Evolutionary conservation across 352 stramenopile genomes (phyloP), one percentile per base, ranked within the genome.

Genomic region (Globisporangium spinosum): DNA sequence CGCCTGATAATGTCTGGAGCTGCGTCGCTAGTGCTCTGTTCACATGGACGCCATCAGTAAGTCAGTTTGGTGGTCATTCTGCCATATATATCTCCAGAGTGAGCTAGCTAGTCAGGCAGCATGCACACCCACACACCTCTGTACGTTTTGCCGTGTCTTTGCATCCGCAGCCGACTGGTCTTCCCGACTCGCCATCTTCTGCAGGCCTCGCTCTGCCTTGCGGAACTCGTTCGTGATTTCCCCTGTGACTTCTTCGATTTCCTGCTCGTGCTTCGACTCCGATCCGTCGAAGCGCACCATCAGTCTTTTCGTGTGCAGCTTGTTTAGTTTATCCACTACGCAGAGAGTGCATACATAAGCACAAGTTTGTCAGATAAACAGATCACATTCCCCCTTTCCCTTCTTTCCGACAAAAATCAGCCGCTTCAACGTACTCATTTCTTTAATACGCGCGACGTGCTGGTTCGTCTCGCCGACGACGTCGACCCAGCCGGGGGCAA

Each of bases 1-100:
- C 86, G 6, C 95, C 90, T 29, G 92, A 98, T 20, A 99, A 82
- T 56, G 94, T 89, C 83, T 99, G 98, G 5, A 99, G 84, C 72
- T 99, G 94, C 62, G 97, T 98, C 10, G 98, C 98, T 23, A 99
- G 77, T 32, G 87, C 89, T 65, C 83, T 91, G 68, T 17, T 34
- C 9, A 51, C 23, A 49, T 27, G 13, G 17, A 68, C 10, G 23
- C 7, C 29, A 63, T 15, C 29, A 61, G 20, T 34, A 10, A 15
- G 56, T 49, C n/a, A 62, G 56, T 38, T 49, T 62, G 40, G n/a
- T n/a, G 25, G n/a, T n/a, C n/a, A 17, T 45, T 5, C 32, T 10
- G 8, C 12, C 55, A 59, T n/a, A 6, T 35, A 59, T n/a, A 6
- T 38, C 27, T 43, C 54, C 54, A 40, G 13, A 17, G 10, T 43